These are phyloP conservation scores for Trypanosoma boissoni DNA, from an alignment of 208 protist species.

Conservation along the genomic window DNA sequence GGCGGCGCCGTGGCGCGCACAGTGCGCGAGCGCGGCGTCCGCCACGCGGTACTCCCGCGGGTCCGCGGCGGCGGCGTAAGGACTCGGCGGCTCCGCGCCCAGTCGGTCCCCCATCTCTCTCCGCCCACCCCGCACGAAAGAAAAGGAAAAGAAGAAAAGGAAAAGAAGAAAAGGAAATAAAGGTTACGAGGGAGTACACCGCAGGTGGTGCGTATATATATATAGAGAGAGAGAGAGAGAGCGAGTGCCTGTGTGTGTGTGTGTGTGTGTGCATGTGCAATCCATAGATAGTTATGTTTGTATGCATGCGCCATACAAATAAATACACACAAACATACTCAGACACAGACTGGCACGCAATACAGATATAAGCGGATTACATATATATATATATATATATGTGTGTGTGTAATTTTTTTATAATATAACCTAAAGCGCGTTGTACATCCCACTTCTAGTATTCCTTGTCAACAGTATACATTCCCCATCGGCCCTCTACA, in stretches of 20 bases:
- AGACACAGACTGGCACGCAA: neutral
- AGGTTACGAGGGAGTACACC: too few species aligned
- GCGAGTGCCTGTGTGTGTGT: too few species aligned
- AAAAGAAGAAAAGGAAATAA: constrained; percentile 7
- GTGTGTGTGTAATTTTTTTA: neutral
- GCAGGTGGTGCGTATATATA: too few species aligned
- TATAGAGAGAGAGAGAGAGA: neutral
- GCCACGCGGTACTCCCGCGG: constrained; percentile 56
- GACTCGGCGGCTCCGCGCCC: constrained; percentile 14
- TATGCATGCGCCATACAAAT: neutral
- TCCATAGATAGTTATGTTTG: too few species aligned
- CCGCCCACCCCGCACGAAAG: neutral
- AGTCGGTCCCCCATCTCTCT: too few species aligned
- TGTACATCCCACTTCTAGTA: too few species aligned
- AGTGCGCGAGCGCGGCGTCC: constrained; percentile 58
- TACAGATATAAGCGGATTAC: constrained; percentile 4
- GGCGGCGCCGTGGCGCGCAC: constrained; percentile 41
- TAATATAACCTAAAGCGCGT: constrained; percentile 1
- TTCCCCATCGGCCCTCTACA: too few species aligned
- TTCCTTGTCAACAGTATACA: too few species aligned
- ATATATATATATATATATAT: constrained; percentile 3
- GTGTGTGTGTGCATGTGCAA: too few species aligned
- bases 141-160: constrained; percentile 2
- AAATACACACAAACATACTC: neutral
- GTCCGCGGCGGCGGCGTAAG: constrained; percentile 55